These are phyloP conservation scores for Vaccinium darrowii DNA, from an alignment of 148 eudicot species.

Conservation along the genomic window DNA sequence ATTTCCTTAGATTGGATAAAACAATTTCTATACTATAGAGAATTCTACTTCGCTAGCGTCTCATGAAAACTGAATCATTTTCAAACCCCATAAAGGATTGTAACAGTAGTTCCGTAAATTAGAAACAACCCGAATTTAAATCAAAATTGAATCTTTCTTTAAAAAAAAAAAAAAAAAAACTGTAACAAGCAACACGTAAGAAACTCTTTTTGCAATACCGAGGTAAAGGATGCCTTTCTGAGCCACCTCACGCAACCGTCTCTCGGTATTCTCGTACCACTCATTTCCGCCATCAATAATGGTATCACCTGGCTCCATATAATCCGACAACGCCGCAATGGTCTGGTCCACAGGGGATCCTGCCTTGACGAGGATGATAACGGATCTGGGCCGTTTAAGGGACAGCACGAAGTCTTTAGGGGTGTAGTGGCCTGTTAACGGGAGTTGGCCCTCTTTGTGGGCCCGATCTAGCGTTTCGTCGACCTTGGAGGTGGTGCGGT, in stretches of 20 bases:
- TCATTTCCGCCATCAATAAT: conserved; percentile 92
- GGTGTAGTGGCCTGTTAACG: conserved; percentile 71
- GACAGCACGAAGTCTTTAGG: conserved; percentile 76
- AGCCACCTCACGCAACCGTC: conserved; percentile 67
- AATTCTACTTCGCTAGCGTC: background rate
- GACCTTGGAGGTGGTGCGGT: conserved; percentile 80
- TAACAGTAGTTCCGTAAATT: no score
- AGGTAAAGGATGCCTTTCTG: conserved; percentile 76
- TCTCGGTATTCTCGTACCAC: conserved; percentile 95
- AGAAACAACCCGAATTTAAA: no score
- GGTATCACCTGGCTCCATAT: conserved; percentile 80
- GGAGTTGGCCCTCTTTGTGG: conserved; percentile 76
- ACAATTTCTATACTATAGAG: background rate
- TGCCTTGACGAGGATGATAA: conserved; percentile 89
- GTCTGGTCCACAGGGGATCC: conserved; percentile 89
- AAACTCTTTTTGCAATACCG: conserved; percentile 36
- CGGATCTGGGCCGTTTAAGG: conserved; percentile 78
- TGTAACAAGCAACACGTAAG: no score
- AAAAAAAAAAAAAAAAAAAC: background rate
- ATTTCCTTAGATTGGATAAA: background rate
- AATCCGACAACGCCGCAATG: conserved; percentile 71
- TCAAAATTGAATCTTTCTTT: background rate
- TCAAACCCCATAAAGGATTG: no score
- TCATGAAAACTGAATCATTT: no score
- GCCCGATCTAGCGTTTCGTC: conserved; percentile 87